Evolutionary conservation across 768 basidiomycete species (phyloP).

Genomic region (Hypholoma sublateritium): DNA sequence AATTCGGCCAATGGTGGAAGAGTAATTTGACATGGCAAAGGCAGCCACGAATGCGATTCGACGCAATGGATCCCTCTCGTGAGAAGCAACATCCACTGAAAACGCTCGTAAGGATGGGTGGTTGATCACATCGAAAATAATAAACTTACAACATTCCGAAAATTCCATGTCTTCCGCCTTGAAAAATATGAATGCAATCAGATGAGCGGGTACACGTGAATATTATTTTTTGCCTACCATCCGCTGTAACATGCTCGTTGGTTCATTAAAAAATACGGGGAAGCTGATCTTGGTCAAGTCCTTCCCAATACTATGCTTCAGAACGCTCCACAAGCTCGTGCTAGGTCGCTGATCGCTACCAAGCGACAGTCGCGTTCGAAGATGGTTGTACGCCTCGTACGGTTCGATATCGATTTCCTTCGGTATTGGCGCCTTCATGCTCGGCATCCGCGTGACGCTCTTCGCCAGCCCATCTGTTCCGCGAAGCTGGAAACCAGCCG

Average conservation of each 20-base stretch:
- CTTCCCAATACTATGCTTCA: slow-evolving; percentile 95
- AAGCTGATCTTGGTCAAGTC: slow-evolving; percentile 95
- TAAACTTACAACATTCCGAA: slow-evolving; percentile 77
- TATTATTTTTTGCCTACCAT: slow-evolving; percentile 55
- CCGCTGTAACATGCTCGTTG: slow-evolving; percentile 94
- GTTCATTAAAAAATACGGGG: slow-evolving; percentile 91
- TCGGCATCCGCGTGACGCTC: neutral
- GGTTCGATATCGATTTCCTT: slow-evolving; percentile 30
- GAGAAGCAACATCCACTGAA: slow-evolving; percentile 81
- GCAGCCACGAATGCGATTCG: slow-evolving; percentile 92
- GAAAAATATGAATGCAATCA: neutral
- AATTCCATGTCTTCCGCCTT: slow-evolving; percentile 97
- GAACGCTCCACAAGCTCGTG: slow-evolving; percentile 90
- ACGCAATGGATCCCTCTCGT: slow-evolving; percentile 72
- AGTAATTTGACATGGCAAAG: slow-evolving; percentile 98
- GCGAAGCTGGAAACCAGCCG: slow-evolving; percentile 18
- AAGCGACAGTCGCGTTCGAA: slow-evolving; percentile 62
- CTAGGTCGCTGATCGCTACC: slow-evolving; percentile 75
- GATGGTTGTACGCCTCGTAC: slow-evolving; percentile 67
- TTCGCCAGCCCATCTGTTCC: neutral
- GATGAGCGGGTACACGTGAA: neutral
- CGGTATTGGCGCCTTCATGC: slow-evolving; percentile 4
- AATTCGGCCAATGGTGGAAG: slow-evolving; percentile 92
- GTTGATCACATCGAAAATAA: neutral
- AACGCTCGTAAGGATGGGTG: slow-evolving; percentile 1